Base-by-base conservation (phyloP, 2,329 filamentous ascomycete species). In the Penicillium sp. region DNA sequence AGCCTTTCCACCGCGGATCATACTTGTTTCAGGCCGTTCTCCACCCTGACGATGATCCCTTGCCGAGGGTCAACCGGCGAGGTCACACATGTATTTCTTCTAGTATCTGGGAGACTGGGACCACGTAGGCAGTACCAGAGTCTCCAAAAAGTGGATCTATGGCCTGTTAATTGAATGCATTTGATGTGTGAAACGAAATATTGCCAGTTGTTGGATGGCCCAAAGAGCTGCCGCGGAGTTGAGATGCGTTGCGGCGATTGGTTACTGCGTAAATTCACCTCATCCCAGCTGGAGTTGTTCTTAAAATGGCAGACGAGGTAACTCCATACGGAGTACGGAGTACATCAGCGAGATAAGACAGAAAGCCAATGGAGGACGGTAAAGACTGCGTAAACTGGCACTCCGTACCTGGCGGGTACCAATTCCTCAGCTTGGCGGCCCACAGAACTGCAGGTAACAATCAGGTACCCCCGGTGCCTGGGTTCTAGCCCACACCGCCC, bases 21-120 rank as follows among this genome's bases (percentile, higher is more conserved):
- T 41, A 29, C 60, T 60, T 60, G 59, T 63, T 60, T 61, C 61
- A 65, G 58, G 56, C 34, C 34, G 25, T 43, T 49, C 52, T 40
- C 56, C 56, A 59, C 56, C 58, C 18, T 30, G 16, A 41, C 56
- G 55, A 51, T 46, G 55, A 57, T 59, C 57, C 25, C 43, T 48
- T 47, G 46, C 51, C 49, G 42, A 54, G 51, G 46, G 47, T 43
- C 39, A 55, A 22, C 19, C 19, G 54, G 46, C 54, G 54, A 57
- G 49, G 33, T 25, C 55, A 34, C 54, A 57, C 54, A 46, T 48
- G 46, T 19, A 43, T 37, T 43, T 43, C 39, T 28, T 48, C 11
- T 30, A 25, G 47, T 29, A n/a, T n/a, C n/a, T n/a, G n/a, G n/a
- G n/a, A n/a, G n/a, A n/a, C n/a, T n/a, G n/a, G n/a, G n/a, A 46